phyloP scores from a whole-genome alignment of 495 filamentous ascomycete genomes.

The Penicillium egyptiacum region DNA sequence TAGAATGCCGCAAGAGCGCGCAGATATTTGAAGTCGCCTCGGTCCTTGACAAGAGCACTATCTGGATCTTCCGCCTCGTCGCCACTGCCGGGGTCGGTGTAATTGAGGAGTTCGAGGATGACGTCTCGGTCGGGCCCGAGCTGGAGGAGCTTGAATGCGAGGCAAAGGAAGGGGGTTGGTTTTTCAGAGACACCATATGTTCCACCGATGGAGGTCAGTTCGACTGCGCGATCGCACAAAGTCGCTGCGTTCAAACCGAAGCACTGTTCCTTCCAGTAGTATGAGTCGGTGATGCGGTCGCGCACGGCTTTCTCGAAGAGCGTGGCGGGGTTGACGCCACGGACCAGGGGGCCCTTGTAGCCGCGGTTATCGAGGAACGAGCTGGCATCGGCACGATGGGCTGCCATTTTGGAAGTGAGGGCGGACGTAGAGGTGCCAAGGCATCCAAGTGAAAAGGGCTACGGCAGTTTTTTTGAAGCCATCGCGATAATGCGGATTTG shows the following conservation, averaged over 20 bases:
- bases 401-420: constrained; percentile 30
- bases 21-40: constrained; percentile 85
- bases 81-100: constrained; percentile 45
- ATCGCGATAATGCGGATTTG: background rate
- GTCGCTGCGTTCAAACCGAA: constrained; percentile 92
- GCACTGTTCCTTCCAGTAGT: constrained; percentile 98
- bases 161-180: constrained; percentile 89
- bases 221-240: constrained; percentile 84
- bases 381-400: constrained; percentile 72
- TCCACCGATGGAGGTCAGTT: constrained; percentile 80
- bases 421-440: background rate
- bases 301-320: constrained; percentile 91
- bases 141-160: constrained; percentile 92
- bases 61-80: constrained; percentile 31
- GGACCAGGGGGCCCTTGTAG: constrained; percentile 65
- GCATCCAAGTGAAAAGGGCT: constrained; percentile 6
- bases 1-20: constrained; percentile 89
- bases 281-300: constrained; percentile 89
- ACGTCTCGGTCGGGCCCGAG: constrained; percentile 76
- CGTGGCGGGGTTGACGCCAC: constrained; percentile 81
- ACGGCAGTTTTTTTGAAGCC: background rate
- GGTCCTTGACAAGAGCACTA: constrained; percentile 42
- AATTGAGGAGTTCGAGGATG: constrained; percentile 75
- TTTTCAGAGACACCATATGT: constrained; percentile 78
- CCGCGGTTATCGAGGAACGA: constrained; percentile 78